Base-by-base conservation (phyloP, 1,284 basidiomycete species). In the Heterobasidion annosum region DNA sequence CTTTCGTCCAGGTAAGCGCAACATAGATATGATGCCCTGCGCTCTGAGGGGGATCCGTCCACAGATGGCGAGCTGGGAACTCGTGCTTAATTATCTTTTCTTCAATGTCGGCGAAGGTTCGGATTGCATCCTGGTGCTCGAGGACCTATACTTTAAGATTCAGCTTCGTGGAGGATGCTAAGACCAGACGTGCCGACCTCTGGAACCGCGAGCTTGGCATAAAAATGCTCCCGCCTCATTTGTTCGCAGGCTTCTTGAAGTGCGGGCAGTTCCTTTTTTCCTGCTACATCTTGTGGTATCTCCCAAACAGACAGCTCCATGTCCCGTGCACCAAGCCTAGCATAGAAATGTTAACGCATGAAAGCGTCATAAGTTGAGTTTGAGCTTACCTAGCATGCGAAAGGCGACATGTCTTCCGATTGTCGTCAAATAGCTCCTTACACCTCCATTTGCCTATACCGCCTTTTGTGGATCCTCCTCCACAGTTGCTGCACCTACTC, bases 301-400 rank as follows among this genome's bases (percentile, higher is more conserved):
- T 18, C 13, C 52, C 52, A 53, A 2, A 47, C 52, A 16, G 52
- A n/a, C 18, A 53, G 44, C n/a, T 53, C 52, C 44, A 53, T 53
- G 13, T 53, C 52, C n/a, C 52, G 42, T 25, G 51, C 45, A 13
- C 44, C 44, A 6, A 52, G 51, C 8, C 51, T 52, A 32, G 12
- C 34, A 32, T 16, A 42, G 9, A 10, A 32, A 34, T 13, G 44
- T 34, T 32, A 34, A 35, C 34, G 35, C 19, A 32, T 18, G 13
- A 32, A 25, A 25, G 3, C 3, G 25, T 25, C 25, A 25, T 25
- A 25, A 25, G 25, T 4, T 5, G 25, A 25, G 45, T 25, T 47
- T 25, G 10, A 18, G 18, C 12, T 10, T 10, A 52, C 51, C 51
- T 42, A 2, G 51, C 44, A 46, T 52, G 51, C 9, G 51, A 47